Evolutionary conservation across 2,329 filamentous ascomycete genomes (phyloP), one percentile per base, ranked within the genome.

Genomic region (Coniochaeta prunicola): DNA sequence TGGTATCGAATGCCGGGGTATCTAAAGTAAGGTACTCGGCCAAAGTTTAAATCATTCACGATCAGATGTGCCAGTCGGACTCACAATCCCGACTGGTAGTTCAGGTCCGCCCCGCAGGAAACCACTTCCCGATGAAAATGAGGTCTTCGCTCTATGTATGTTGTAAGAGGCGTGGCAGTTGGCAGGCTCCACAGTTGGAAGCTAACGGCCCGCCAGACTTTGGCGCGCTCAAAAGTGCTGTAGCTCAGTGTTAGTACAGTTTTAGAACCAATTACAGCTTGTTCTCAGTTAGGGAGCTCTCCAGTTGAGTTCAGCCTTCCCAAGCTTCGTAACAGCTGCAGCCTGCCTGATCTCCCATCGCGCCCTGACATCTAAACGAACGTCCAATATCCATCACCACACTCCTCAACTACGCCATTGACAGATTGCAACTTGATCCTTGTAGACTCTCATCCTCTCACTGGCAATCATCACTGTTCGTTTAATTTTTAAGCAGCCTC

Each of bases 291-390:
- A 13, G 34, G 10, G 26, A 54, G 53, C 53, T 54, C 33, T 31
- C n/a, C n/a, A n/a, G 26, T 53, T 28, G 45, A 3, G 4, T 30
- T 59, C 58, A 59, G 58, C 58, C 58, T 59, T 59, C 55, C 55
- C 28, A 57, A 59, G 60, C 61, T 63, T 64, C 63, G 63, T 64
- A 62, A 64, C 59, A 65, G 62, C 62, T 64, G 63, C 57, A 63
- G 63, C 63, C 63, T 65, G 62, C 58, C 45, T 50, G 45, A 26
- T 26, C 24, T 50, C 45, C 4, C 53, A 54, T 21, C 30, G 30
- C n/a, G 24, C 53, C 30, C 36, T 31, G 36, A 54, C 53, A 33
- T 21, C 53, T 15, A 34, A 54, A 30, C 4, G n/a, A n/a, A n/a
- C n/a, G n/a, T n/a, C 15, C 12, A 30, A 34, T 34, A 33, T 36